Conservation (phyloP, 768 basidiomycete species). For the Sarcomyxa edulis region DNA sequence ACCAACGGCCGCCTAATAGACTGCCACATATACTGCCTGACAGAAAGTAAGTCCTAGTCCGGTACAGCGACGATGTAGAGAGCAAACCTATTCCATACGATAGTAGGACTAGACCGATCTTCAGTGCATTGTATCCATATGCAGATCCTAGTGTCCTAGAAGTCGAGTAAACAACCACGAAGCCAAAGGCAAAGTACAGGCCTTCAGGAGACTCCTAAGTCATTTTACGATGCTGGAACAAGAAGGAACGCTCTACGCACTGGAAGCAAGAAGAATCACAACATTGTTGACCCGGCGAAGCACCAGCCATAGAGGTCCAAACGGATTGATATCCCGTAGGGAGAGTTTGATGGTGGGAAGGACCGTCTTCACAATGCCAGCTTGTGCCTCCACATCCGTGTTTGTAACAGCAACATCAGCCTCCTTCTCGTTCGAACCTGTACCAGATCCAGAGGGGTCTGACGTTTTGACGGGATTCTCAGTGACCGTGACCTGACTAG, state of each 20-base stretch:
- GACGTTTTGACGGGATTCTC: too few species aligned
- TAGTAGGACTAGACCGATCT: conserved; percentile 74
- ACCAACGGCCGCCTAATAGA: conserved; percentile 38
- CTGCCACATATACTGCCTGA: conserved; percentile 36
- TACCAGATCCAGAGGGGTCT: too few species aligned
- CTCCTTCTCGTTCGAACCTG: not conserved
- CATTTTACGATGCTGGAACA: not conserved
- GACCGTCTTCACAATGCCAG: too few species aligned
- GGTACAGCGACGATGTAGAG: too few species aligned
- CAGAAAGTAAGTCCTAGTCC: too few species aligned
- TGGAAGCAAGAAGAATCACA: conserved; percentile 58
- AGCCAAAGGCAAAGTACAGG: conserved; percentile 65
- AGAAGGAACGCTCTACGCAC: conserved; percentile 28
- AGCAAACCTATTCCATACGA: conserved; percentile 62
- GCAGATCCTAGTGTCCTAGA: conserved; percentile 58
- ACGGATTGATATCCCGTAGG: conserved; percentile 69
- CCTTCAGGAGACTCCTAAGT: conserved; percentile 40
- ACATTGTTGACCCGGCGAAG: conserved; percentile 64
- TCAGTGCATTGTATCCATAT: conserved; percentile 65
- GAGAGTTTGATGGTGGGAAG: conserved; percentile 45
- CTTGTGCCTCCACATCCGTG: not conserved
- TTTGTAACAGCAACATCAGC: not conserved
- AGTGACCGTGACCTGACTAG: too few species aligned
- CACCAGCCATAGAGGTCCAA: conserved; percentile 55
- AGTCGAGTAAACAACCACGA: conserved; percentile 68